A percentile compares a stretch with the other conserved stretches of the same genome.
phyloP scores from a whole-genome alignment of 495 filamentous ascomycete genomes.

The Pyronema domesticum region DNA sequence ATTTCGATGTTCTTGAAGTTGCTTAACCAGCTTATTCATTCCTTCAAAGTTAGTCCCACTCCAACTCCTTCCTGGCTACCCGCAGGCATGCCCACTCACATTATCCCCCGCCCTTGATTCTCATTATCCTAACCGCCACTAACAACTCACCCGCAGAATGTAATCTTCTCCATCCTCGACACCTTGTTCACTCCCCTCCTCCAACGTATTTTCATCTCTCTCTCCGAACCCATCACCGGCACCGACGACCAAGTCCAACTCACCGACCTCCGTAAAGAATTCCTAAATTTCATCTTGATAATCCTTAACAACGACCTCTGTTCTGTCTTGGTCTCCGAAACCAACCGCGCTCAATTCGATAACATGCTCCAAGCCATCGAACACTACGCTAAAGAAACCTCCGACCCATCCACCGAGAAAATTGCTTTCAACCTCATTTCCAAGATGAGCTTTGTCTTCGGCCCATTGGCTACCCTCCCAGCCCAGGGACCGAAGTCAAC shows the following conservation, averaged over 20 bases:
- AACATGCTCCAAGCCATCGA: slow-evolving; percentile 68
- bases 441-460: slow-evolving; percentile 63
- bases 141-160: slow-evolving; percentile 27
- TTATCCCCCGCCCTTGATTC: too few relatives aligned
- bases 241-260: slow-evolving; percentile 95
- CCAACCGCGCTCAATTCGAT: slow-evolving; percentile 77
- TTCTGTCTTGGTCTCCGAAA: slow-evolving; percentile 67
- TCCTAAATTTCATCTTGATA: slow-evolving; percentile 71
- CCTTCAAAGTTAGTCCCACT: slow-evolving; percentile 48
- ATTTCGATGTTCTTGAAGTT: slow-evolving; percentile 89
- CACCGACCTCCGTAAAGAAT: slow-evolving; percentile 77
- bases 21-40: slow-evolving; percentile 80
- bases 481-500: slow-evolving; percentile 21
- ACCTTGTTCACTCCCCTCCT: slow-evolving; percentile 73
- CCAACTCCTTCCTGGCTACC: not conserved
- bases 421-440: slow-evolving; percentile 64
- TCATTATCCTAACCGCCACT: not conserved
- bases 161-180: slow-evolving; percentile 79
- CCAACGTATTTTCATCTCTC: slow-evolving; percentile 66
- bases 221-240: slow-evolving; percentile 66
- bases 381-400: slow-evolving; percentile 58
- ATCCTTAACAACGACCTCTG: slow-evolving; percentile 80
- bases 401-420: slow-evolving; percentile 60
- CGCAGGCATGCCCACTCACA: not conserved
- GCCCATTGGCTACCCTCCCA: slow-evolving; percentile 59